phyloP scores from a whole-genome alignment of 1,284 basidiomycete genomes.

The Paramarasmius palmivorus region DNA sequence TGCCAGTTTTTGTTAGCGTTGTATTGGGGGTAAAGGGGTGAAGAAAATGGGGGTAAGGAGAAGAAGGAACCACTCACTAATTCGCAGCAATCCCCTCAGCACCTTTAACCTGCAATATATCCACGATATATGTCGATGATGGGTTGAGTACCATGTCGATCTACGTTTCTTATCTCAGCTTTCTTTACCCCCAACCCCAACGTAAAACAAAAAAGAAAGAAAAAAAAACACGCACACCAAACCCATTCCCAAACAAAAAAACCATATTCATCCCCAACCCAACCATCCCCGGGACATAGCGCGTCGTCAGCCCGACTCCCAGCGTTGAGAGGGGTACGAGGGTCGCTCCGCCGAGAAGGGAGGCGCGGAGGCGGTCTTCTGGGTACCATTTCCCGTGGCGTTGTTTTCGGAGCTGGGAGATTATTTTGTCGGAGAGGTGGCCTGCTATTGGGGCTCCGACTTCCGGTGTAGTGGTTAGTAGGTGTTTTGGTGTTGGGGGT shows the following conservation, averaged over 20 bases:
- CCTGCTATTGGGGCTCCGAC: slow-evolving; percentile 58
- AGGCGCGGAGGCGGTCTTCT: slow-evolving; percentile 60
- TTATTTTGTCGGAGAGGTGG: slow-evolving; percentile 47
- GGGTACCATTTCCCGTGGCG: slow-evolving; percentile 53
- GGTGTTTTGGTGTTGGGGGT: too few relatives aligned
- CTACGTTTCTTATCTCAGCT: slow-evolving; percentile 23
- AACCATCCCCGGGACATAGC: slow-evolving; percentile 36
- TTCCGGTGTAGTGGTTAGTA: slow-evolving; percentile 18
- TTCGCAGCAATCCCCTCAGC: slow-evolving; percentile 53
- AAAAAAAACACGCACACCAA: too few relatives aligned
- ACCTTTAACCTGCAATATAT: slow-evolving; percentile 50
- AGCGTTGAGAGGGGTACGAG: slow-evolving; percentile 30
- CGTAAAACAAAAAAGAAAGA: too few relatives aligned
- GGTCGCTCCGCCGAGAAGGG: slow-evolving; percentile 43
- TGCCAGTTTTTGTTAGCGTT: slow-evolving; percentile 12
- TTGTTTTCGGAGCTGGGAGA: slow-evolving; percentile 45
- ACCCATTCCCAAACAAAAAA: slow-evolving; percentile 49
- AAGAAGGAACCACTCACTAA: slow-evolving; percentile 28
- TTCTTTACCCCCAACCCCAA: slow-evolving; percentile 31
- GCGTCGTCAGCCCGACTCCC: slow-evolving; percentile 14
- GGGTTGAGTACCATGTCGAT: slow-evolving; percentile 51
- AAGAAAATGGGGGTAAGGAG: neutral
- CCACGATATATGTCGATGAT: slow-evolving; percentile 56
- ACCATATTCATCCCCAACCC: slow-evolving; percentile 42
- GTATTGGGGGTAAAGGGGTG: slow-evolving; percentile 10